Evolutionary conservation across 352 stramenopile genomes (phyloP).

Genomic region (Poterioochromonas sp.): DNA sequence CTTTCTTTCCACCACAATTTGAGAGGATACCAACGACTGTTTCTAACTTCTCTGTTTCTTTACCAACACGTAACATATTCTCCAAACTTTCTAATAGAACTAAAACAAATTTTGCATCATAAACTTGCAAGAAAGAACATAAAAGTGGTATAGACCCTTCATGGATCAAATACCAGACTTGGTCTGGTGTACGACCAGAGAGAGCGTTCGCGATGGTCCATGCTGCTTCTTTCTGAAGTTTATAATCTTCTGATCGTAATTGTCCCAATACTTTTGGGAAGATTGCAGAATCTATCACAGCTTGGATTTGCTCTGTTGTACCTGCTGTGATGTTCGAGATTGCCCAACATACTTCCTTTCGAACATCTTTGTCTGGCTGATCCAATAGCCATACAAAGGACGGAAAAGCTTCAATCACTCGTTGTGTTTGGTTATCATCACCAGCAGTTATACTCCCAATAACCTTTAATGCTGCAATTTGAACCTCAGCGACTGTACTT

Average conservation of each 20-base stretch:
- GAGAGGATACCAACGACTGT: no score
- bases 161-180: no score
- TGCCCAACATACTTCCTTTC: conserved; percentile 98
- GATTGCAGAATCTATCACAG: conserved; percentile 91
- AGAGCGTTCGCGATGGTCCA: conserved; percentile 98
- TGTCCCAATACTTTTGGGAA: conserved; percentile 91
- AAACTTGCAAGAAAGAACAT: no score
- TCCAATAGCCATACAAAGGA: conserved; percentile 82
- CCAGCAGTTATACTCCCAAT: conserved; percentile 98
- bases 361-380: conserved; percentile 91
- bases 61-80: no score
- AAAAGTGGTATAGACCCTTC: no score
- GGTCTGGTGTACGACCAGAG: no score
- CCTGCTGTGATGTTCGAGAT: conserved; percentile 98
- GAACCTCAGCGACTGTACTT: conserved; percentile 76
- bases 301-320: conserved; percentile 97
- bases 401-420: conserved; percentile 91
- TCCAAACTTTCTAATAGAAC: no score
- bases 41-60: no score
- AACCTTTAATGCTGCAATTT: conserved; percentile 88
- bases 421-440: conserved; percentile 96
- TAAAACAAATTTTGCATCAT: no score
- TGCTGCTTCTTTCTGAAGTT: conserved; percentile 92
- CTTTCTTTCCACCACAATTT: no score
- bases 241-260: conserved; percentile 88